Conservation (phyloP, 306 rosid genomes). For the Prunus fruticosa region DNA sequence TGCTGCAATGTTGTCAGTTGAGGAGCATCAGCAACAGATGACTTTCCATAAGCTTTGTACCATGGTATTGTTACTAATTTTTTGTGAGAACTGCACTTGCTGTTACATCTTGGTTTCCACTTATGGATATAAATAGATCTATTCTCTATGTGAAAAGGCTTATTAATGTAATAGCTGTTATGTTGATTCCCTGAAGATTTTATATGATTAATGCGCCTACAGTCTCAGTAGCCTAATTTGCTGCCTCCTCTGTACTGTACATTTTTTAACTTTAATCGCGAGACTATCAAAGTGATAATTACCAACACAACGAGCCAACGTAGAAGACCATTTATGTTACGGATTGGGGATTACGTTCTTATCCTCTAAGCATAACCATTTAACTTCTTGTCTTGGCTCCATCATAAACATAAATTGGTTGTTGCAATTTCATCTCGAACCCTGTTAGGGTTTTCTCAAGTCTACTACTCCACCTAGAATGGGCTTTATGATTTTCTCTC, state of each 20-base stretch:
- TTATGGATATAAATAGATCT: background rate
- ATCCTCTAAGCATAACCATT: no score
- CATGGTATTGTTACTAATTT: constrained; percentile 49
- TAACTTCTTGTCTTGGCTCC: no score
- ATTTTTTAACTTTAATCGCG: no score
- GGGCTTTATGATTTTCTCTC: no score
- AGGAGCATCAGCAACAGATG: constrained; percentile 77
- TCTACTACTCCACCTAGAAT: no score
- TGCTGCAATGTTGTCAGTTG: constrained; percentile 86
- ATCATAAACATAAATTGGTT: no score
- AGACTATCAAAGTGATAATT: no score
- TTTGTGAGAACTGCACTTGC: background rate
- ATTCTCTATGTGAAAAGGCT: background rate
- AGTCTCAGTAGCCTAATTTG: background rate
- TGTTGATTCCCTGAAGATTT: background rate
- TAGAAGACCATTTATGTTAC: no score
- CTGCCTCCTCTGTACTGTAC: background rate
- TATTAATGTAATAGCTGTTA: background rate
- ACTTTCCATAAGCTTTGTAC: constrained; percentile 69
- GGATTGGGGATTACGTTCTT: no score
- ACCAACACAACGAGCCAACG: no score
- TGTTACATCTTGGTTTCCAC: background rate
- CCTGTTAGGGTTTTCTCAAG: no score
- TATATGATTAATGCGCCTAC: background rate
- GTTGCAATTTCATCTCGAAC: no score